Evolutionary conservation across 257 asterid genomes (phyloP), one percentile per base, ranked within the genome.

Genomic region (Solanum chmielewskii): DNA sequence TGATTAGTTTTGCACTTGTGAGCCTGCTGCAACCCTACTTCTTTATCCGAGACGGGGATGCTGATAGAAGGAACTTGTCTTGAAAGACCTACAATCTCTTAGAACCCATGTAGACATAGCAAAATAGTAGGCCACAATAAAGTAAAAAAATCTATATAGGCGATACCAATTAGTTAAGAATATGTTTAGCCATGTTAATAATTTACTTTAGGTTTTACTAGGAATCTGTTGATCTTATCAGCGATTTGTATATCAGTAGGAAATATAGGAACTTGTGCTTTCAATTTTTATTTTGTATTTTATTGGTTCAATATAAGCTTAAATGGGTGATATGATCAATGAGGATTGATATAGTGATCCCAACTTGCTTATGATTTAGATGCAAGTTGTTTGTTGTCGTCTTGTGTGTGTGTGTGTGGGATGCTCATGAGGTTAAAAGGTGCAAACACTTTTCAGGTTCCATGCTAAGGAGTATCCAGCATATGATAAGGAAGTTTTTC

Each of bases 391-490:
- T 69, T 73, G 69, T 29, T 68, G 35, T 20, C 21, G 76, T 86
- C 73, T 80, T 82, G 35, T 64, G 11, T 20, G 12, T 56, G 60
- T 52, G 64, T 88, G 6, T 83, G 49, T 83, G 84, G 52, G 87
- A 77, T 88, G 85, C 81, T 86, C 45, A 45, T 35, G 59, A 75
- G 14, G 45, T 84, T 76, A 85, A 29, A 68, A 86, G 68, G 52
- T 74, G 87, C 83, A 56, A 49, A 44, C 78, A 64, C 70, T 82
- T 88, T 91, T 90, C 94, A 96, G 99, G 94, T 96, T 96, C 90
- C 99, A 96, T 91, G 98, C 99, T 13, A 96, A 91, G 91, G 99
- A 96, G 90, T 96, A 96, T 90, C 98, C 98, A 69, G 96, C 93
- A 74, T 96, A 90, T 87, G 97, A 94, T 89, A 91, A 94, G 90